Conservation (phyloP, 2,329 filamentous ascomycete species). For the Colletotrichum graminicola region DNA sequence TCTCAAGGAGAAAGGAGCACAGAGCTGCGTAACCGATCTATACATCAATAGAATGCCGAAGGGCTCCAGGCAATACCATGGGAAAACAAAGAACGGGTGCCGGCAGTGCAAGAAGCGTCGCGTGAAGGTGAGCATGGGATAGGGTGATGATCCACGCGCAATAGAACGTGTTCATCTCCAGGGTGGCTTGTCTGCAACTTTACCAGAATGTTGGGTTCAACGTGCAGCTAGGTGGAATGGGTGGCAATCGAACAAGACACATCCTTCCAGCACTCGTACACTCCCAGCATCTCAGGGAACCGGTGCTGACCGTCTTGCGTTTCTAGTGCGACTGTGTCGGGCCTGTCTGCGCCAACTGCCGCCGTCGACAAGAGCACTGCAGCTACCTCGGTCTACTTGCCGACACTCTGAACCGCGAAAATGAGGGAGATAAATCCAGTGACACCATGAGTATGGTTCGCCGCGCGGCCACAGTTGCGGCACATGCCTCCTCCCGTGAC, state of each 20-base stretch:
- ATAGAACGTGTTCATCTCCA: neutral
- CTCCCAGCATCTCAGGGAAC: neutral
- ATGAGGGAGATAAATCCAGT: constrained; percentile 22
- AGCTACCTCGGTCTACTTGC: constrained; percentile 41
- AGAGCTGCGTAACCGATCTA: neutral
- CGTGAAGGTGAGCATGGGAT: constrained; percentile 36
- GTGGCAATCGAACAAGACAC: constrained; percentile 21
- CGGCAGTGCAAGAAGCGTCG: constrained; percentile 42
- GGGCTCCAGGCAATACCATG: constrained; percentile 41
- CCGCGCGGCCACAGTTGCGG: constrained; percentile 39
- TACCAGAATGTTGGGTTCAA: constrained; percentile 12
- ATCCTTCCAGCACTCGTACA: neutral
- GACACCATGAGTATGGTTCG: constrained; percentile 38
- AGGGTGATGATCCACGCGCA: neutral
- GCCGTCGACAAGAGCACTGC: constrained; percentile 40
- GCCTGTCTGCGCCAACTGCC: constrained; percentile 41
- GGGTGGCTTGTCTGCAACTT: neutral
- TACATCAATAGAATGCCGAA: constrained; percentile 36
- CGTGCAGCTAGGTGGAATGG: neutral
- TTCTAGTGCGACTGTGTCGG: constrained; percentile 41
- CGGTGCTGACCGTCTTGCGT: neutral
- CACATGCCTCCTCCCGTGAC: constrained; percentile 38
- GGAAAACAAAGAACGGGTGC: constrained; percentile 42
- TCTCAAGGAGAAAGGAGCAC: constrained; percentile 9
- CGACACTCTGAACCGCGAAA: constrained; percentile 40